Conservation (phyloP, 495 filamentous ascomycete species). For the Hypoxylon perforatum region DNA sequence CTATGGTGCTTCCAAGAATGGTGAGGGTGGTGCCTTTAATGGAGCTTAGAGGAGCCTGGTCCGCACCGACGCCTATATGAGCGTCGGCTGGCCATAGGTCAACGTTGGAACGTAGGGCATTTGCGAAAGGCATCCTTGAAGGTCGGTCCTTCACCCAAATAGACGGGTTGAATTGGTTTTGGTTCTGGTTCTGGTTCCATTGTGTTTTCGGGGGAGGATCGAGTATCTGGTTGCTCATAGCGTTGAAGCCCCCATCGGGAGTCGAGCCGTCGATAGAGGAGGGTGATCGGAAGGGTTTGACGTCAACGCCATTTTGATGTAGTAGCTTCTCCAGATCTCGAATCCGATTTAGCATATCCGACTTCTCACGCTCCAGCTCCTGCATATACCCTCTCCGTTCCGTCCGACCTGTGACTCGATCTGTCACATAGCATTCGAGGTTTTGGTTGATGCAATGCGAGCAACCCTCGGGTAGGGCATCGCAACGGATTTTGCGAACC, state of each 20-base stretch:
- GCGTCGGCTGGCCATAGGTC: slow-evolving; percentile 67
- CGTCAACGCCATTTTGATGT: slow-evolving; percentile 50
- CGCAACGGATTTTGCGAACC: slow-evolving; percentile 88
- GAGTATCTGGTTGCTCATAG: slow-evolving; percentile 42
- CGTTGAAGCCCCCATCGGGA: slow-evolving; percentile 43
- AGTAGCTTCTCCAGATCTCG: slow-evolving; percentile 62
- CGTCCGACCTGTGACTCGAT: slow-evolving; percentile 86
- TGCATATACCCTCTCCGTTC: slow-evolving; percentile 80
- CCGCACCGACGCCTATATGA: slow-evolving; percentile 76
- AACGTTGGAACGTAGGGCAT: slow-evolving; percentile 36
- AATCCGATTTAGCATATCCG: slow-evolving; percentile 61
- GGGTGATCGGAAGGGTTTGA: slow-evolving; percentile 50
- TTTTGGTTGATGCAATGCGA: slow-evolving; percentile 77
- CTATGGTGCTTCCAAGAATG: slow-evolving; percentile 80
- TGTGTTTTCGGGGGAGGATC: slow-evolving; percentile 47
- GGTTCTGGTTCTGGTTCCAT: slow-evolving; percentile 60
- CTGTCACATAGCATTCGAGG: slow-evolving; percentile 81
- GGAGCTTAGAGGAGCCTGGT: slow-evolving; percentile 73
- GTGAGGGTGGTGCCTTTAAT: slow-evolving; percentile 79
- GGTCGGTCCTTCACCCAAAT: slow-evolving; percentile 59
- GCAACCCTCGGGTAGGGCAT: slow-evolving; percentile 77
- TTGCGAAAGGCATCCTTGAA: slow-evolving; percentile 38
- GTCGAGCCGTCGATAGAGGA: slow-evolving; percentile 42
- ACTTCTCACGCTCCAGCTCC: slow-evolving; percentile 68
- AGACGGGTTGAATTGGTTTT: slow-evolving; percentile 55